These are phyloP conservation scores for Trypanosoma platydactyli DNA, from an alignment of 208 protist genomes.

Conservation along the genomic window DNA sequence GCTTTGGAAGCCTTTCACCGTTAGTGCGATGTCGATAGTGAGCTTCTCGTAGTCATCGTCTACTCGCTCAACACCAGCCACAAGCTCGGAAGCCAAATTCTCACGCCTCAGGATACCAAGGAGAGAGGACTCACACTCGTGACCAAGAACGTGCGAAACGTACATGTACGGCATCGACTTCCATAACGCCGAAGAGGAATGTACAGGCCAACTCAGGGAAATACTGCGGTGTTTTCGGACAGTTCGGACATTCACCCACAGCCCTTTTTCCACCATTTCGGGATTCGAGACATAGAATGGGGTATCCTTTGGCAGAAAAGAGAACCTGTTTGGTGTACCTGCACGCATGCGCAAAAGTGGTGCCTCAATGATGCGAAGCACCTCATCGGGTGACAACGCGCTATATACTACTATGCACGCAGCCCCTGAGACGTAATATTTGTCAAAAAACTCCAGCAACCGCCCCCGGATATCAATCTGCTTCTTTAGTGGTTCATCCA, in stretches of 20 bases:
- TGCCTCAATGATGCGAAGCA: constrained; percentile 45
- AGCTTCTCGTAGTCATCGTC: constrained; percentile 70
- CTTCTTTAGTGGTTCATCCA: constrained; percentile 41
- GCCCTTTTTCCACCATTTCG: background rate
- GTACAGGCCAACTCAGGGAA: constrained; percentile 59
- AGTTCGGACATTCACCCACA: constrained; percentile 67
- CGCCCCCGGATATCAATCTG: constrained; percentile 62
- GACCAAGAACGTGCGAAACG: constrained; percentile 89
- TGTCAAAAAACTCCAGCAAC: constrained; percentile 68
- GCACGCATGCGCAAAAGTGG: constrained; percentile 47
- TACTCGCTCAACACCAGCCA: constrained; percentile 51
- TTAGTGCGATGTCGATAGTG: constrained; percentile 50
- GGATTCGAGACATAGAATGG: constrained; percentile 15
- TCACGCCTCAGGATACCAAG: constrained; percentile 79
- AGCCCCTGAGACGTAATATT: constrained; percentile 58
- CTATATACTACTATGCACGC: constrained; percentile 60
- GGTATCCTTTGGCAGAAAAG: constrained; percentile 31
- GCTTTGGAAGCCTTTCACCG: constrained; percentile 48
- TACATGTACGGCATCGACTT: constrained; percentile 67
- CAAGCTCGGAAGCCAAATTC: constrained; percentile 66
- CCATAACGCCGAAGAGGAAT: constrained; percentile 42
- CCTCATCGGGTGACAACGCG: constrained; percentile 33
- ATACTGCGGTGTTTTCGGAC: constrained; percentile 57
- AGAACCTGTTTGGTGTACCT: constrained; percentile 27
- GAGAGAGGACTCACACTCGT: constrained; percentile 91